These are phyloP conservation scores for Hagleromyces aurorensis DNA, from an alignment of 805 yeast species.

Conservation along the genomic window DNA sequence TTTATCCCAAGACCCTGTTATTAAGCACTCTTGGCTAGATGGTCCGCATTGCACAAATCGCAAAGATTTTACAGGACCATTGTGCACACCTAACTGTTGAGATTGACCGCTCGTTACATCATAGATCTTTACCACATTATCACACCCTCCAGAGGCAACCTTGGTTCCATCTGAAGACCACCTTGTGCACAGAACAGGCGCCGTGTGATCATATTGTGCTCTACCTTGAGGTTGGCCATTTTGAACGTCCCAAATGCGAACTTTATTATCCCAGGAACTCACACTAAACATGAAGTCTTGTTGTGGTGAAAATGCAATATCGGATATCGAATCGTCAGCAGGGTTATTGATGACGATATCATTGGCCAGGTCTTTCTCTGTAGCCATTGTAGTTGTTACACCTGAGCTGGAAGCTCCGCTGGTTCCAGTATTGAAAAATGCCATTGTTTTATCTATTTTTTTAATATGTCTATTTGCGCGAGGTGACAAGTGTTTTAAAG, in stretches of 20 bases:
- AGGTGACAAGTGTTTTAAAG: not conserved
- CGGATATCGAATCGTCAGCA: slow-evolving; percentile 88
- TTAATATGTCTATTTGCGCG: not conserved
- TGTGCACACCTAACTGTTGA: slow-evolving; percentile 80
- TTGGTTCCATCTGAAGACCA: slow-evolving; percentile 87
- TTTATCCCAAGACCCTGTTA: slow-evolving; percentile 95
- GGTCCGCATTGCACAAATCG: slow-evolving; percentile 80
- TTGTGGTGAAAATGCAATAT: slow-evolving; percentile 76
- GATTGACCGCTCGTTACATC: slow-evolving; percentile 78
- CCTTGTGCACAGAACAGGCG: slow-evolving; percentile 72
- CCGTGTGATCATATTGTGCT: slow-evolving; percentile 84
- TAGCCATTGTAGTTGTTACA: slow-evolving; percentile 22
- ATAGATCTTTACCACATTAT: slow-evolving; percentile 75
- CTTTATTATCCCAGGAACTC: slow-evolving; percentile 93
- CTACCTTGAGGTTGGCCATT: slow-evolving; percentile 79
- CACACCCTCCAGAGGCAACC: slow-evolving; percentile 84
- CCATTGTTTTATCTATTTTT: slow-evolving; percentile 9
- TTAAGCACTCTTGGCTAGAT: slow-evolving; percentile 68
- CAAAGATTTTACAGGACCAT: slow-evolving; percentile 67
- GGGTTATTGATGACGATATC: slow-evolving; percentile 68
- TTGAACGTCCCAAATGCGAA: slow-evolving; percentile 81
- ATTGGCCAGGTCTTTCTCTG: slow-evolving; percentile 41
- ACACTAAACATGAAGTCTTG: slow-evolving; percentile 70
- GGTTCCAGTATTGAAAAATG: slow-evolving; percentile 13
- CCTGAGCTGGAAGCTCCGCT: slow-evolving; percentile 9